Evolutionary conservation across 2,329 filamentous ascomycete genomes (phyloP).

Genomic region (Lachnellula cervina): DNA sequence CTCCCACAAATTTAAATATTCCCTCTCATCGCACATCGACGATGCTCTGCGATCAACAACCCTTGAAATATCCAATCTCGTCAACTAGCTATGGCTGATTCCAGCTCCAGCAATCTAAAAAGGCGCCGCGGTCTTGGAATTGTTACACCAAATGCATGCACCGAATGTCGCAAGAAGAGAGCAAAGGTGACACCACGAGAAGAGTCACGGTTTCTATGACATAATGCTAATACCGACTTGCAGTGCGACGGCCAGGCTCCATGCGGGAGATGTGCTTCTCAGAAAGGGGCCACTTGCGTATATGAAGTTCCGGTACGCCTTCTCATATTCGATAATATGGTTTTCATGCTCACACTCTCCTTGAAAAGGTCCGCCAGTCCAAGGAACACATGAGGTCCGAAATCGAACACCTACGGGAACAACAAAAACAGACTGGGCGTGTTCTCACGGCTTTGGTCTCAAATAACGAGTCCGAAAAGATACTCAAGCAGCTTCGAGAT

Average conservation of each 20-base stretch:
- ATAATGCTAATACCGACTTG: conserved; percentile 26
- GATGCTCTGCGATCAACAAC: not conserved
- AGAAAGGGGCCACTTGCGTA: conserved; percentile 50
- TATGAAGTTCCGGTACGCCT: conserved; percentile 53
- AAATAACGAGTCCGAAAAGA: conserved; percentile 37
- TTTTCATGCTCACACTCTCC: too few relatives aligned
- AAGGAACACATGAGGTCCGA: conserved; percentile 58
- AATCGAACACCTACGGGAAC: conserved; percentile 51
- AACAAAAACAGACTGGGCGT: conserved; percentile 50
- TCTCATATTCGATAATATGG: not conserved
- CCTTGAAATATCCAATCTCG: not conserved
- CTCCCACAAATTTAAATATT: too few relatives aligned
- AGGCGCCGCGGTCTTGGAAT: conserved; percentile 27
- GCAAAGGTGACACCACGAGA: conserved; percentile 21
- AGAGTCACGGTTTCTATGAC: not conserved
- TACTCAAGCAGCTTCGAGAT: conserved; percentile 47
- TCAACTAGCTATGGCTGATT: not conserved
- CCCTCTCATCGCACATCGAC: not conserved
- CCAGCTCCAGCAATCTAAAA: conserved; percentile 18
- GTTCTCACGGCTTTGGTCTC: conserved; percentile 48
- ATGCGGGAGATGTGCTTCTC: conserved; percentile 46
- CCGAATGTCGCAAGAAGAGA: conserved; percentile 31
- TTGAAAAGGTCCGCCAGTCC: conserved; percentile 43
- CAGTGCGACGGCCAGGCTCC: conserved; percentile 56
- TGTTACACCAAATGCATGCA: conserved; percentile 31